Conservation (phyloP, 202 grass and related monocot genomes). For the Musa balbisiana region DNA sequence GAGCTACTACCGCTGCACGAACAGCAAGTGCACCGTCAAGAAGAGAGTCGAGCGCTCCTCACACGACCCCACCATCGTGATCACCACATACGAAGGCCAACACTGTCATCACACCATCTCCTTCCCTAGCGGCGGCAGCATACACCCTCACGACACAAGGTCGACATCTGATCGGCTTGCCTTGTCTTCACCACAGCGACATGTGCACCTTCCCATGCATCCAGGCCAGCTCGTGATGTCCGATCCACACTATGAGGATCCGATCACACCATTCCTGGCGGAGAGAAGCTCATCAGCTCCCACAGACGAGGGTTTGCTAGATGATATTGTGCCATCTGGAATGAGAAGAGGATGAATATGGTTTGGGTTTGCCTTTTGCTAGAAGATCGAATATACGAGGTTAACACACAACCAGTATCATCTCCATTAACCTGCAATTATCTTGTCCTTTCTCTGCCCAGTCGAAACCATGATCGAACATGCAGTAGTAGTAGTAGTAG, state of each 20-base stretch:
- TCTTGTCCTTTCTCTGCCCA: too few relatives aligned
- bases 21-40: constrained; percentile 86
- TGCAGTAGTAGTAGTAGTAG: too few relatives aligned
- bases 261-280: background rate
- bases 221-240: too few relatives aligned
- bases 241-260: too few relatives aligned
- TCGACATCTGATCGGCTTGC: constrained; percentile 45
- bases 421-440: too few relatives aligned
- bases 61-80: constrained; percentile 58
- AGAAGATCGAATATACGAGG: too few relatives aligned
- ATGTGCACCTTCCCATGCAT: background rate
- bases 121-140: constrained; percentile 32
- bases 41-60: constrained; percentile 85
- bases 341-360: constrained; percentile 60
- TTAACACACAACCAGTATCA: too few relatives aligned
- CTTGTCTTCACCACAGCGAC: constrained; percentile 20
- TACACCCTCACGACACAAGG: constrained; percentile 29
- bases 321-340: constrained; percentile 78
- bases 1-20: constrained; percentile 94
- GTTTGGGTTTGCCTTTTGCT: too few relatives aligned
- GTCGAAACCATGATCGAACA: too few relatives aligned
- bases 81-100: constrained; percentile 97
- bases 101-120: constrained; percentile 66
- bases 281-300: constrained; percentile 15
- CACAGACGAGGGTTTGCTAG: constrained; percentile 54